phyloP scores from a whole-genome alignment of 257 asterid genomes.

The Penstemon davidsonii region DNA sequence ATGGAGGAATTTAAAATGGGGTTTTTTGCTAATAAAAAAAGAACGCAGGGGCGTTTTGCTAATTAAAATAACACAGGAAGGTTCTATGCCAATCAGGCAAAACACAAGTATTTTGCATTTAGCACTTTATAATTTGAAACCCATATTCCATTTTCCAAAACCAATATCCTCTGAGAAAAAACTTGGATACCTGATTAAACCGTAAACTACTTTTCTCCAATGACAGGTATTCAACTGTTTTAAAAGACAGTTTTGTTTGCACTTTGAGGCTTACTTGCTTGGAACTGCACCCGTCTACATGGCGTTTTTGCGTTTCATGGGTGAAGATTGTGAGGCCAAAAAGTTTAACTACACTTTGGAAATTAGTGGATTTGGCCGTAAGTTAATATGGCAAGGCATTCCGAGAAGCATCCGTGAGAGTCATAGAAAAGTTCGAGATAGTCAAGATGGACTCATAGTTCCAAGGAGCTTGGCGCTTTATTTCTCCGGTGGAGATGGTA shows the following conservation, averaged over 20 bases:
- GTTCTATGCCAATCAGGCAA: too few relatives aligned
- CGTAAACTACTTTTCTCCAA: slow-evolving; percentile 2
- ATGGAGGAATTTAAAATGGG: too few relatives aligned
- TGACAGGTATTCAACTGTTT: slow-evolving; percentile 88
- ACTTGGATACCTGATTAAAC: not conserved
- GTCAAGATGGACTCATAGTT: slow-evolving; percentile 75
- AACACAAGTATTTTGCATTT: too few relatives aligned
- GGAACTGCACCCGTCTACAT: slow-evolving; percentile 76
- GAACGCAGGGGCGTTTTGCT: too few relatives aligned
- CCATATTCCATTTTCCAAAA: not conserved
- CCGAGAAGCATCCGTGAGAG: slow-evolving; percentile 87
- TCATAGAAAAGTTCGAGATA: slow-evolving; percentile 69
- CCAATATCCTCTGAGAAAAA: not conserved
- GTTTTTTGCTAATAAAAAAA: too few relatives aligned
- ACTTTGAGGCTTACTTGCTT: slow-evolving; percentile 79
- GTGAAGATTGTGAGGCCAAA: slow-evolving; percentile 69
- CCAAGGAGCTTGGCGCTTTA: slow-evolving; percentile 67
- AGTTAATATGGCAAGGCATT: slow-evolving; percentile 78
- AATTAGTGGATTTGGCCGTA: slow-evolving; percentile 73
- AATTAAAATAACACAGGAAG: too few relatives aligned
- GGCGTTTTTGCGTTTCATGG: slow-evolving; percentile 92
- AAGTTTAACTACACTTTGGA: slow-evolving; percentile 74
- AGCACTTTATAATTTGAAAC: too few relatives aligned
- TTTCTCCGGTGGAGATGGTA: slow-evolving; percentile 70
- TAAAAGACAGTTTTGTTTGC: slow-evolving; percentile 74